Base-by-base conservation (phyloP, 768 basidiomycete genomes). In the Mycena floridula region DNA sequence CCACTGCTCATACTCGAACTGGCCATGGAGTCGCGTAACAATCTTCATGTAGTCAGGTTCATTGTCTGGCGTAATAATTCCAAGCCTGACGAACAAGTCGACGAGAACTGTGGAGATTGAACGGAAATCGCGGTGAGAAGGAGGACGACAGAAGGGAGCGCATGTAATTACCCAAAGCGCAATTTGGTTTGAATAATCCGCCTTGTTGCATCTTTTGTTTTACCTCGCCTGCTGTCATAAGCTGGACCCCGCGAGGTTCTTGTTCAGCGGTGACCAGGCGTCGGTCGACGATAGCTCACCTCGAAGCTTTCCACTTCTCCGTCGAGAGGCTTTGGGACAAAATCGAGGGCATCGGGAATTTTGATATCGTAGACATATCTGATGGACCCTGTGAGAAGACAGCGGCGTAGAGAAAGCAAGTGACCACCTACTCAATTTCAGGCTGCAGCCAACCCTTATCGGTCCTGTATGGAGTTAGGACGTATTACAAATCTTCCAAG, bases 251-350 rank as follows among this genome's bases (percentile, higher is more conserved):
- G 28, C 11, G 28, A 32, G 28, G n/a, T 9, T 9, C 11, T 9
- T 15, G 7, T 28, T 6, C 27, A 39, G 16, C n/a, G 23, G 7
- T 4, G 22, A 23, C 3, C 24, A 20, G n/a, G n/a, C n/a, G n/a
- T n/a, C n/a, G n/a, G n/a, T n/a, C 25, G 7, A 44, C 24, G 4
- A 40, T 40, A 9, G 32, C 73, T 42, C 44, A 92, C 93, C 68
- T 91, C 80, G 53, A 99, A 99, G 1, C 77, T 83, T 58, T 96
- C 93, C 2, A 96, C 96, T 59, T 99, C 96, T 21, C 90, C 93
- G 52, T 99, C 96, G 18, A 78, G 69, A 0, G 93, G 90, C 42
- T 72, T 71, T 6, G 89, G 90, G 38, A 69, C 67, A 50, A 85
- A 78, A 50, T 79, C 71, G 12, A 55, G 57, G 25, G 62, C 65